These are phyloP conservation scores for Penicillium salamii DNA, from an alignment of 495 filamentous ascomycete genomes.

Conservation along the genomic window DNA sequence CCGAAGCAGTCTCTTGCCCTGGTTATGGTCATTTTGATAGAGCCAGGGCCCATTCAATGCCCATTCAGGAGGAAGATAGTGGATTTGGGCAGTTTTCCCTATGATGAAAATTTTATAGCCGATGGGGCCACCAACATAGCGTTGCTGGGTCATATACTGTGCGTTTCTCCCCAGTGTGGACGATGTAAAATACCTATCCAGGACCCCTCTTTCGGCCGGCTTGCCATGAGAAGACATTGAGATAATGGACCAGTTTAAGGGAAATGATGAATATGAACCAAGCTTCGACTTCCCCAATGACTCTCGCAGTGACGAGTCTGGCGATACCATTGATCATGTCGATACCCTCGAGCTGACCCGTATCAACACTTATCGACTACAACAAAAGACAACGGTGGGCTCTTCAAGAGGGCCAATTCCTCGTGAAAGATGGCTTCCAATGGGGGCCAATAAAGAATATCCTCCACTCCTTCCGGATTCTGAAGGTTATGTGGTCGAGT, in stretches of 20 bases:
- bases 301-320: constrained; percentile 4
- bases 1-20: background rate
- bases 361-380: constrained; percentile 31
- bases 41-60: constrained; percentile 8
- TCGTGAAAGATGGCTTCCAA: constrained; percentile 26
- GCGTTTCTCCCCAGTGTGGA: background rate
- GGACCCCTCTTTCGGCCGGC: background rate
- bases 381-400: constrained; percentile 28
- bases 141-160: constrained; percentile 1
- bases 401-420: constrained; percentile 24
- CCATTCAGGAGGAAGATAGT: background rate
- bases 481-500: constrained; percentile 37
- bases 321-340: constrained; percentile 7
- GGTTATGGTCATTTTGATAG: background rate
- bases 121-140: background rate
- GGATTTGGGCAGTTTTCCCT: background rate
- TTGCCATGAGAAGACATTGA: background rate
- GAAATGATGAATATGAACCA: background rate
- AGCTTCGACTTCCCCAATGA: background rate
- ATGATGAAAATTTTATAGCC: background rate
- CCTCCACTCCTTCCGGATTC: constrained; percentile 41
- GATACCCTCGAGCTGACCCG: constrained; percentile 22
- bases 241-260: background rate
- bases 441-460: constrained; percentile 38
- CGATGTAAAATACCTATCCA: background rate